phyloP scores from a whole-genome alignment of 352 stramenopile species.

The Globisporangium viniferum region DNA sequence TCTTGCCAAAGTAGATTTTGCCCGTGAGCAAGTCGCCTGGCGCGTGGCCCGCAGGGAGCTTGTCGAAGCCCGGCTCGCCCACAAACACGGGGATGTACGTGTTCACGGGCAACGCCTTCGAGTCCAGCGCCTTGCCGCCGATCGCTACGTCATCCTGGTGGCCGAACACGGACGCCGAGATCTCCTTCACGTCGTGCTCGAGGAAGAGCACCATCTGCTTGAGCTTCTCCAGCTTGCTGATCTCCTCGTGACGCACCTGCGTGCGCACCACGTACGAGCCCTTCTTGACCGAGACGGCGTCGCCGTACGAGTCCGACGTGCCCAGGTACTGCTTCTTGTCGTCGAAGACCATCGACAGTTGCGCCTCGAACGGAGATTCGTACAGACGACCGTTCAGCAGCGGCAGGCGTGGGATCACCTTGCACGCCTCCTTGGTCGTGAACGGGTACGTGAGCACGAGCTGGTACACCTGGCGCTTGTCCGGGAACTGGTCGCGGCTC shows the following conservation, averaged over 20 bases:
- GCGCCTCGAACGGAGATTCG: conserved; percentile 91
- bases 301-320: conserved; percentile 82
- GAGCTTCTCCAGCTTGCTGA: conserved; percentile 77
- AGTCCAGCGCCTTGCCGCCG: conserved; percentile 51
- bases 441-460: conserved; percentile 90
- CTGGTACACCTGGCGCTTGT: conserved; percentile 87
- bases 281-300: conserved; percentile 84
- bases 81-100: conserved; percentile 76
- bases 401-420: conserved; percentile 77
- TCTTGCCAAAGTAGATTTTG: conserved; percentile 73
- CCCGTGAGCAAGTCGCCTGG: conserved; percentile 65
- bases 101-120: conserved; percentile 39
- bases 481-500: conserved; percentile 76
- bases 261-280: conserved; percentile 71
- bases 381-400: conserved; percentile 89
- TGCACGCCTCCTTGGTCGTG: conserved; percentile 78
- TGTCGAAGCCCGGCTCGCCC: conserved; percentile 67
- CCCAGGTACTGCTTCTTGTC: conserved; percentile 91
- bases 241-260: conserved; percentile 79
- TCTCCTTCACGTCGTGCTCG: conserved; percentile 70
- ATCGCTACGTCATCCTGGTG: conserved; percentile 68
- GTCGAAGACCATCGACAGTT: conserved; percentile 93
- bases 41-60: conserved; percentile 50
- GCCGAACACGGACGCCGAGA: conserved; percentile 51
- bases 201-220: conserved; percentile 81